Base-by-base conservation (phyloP, 768 basidiomycete genomes). In the Termitomyces sp. region DNA sequence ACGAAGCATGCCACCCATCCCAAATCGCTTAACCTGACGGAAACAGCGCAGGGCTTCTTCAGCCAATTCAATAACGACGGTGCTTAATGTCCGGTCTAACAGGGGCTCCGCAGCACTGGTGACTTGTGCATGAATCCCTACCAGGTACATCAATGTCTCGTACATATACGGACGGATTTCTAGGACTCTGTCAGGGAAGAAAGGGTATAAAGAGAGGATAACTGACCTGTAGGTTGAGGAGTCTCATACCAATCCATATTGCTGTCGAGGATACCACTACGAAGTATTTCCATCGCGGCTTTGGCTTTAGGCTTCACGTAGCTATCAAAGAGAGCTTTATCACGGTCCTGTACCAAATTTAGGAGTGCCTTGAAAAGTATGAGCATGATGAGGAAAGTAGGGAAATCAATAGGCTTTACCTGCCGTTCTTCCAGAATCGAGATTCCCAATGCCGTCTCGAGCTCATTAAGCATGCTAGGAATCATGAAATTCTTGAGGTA, bases 1-100 rank as follows among this genome's bases (percentile, higher is more conserved):
- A 48, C 93, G 85, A 44, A 99, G 81, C 97, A 98, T 98, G 9
- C 97, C 97, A 32, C 97, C 97, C 88, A 98, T 97, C 18, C 95
- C 95, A 68, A 97, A 98, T 49, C 88, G 82, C 66, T 88, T 89
- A 42, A 98, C 86, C 72, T 95, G 88, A 64, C 83, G 83, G 82
- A 99, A 95, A 71, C 88, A 91, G 14, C 79, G 81, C 55, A 98
- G 77, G 0, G 95, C 89, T 65, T 95, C 93, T 9, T 84, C 80
- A 14, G 94, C 89, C 18, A 96, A 76, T 58, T 90, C 88, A 59
- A 93, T 88, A 14, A 95, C 88, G 16, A 98, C 80, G 18, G 86
- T 79, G 58, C 86, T 85, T 45, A 98, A 76, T 27, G 87, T 86
- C n/a, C 95, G 85, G 44, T 93, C 85, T 27, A 98, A 80, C 42